phyloP scores from a whole-genome alignment of 306 rosid species.

The Cucumis cinereus region DNA sequence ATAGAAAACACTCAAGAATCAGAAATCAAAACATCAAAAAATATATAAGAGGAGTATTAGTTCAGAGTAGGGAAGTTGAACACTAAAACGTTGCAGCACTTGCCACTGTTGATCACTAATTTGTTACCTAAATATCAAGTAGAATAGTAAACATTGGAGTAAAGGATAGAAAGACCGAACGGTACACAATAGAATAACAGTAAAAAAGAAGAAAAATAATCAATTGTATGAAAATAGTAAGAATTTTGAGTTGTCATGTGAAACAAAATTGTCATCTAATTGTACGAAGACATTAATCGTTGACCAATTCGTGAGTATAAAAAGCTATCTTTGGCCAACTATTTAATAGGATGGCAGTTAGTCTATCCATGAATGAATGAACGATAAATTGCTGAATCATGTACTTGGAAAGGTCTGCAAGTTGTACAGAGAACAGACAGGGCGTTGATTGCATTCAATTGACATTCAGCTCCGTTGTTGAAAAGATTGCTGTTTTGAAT shows the following conservation, averaged over 20 bases:
- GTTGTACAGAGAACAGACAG: constrained; percentile 60
- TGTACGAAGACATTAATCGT: background rate
- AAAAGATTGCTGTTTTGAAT: constrained; percentile 55
- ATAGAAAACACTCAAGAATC: background rate
- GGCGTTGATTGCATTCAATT: constrained; percentile 48
- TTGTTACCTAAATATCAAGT: background rate
- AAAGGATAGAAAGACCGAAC: background rate
- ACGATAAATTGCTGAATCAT: background rate
- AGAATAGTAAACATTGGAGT: background rate
- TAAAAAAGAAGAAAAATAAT: background rate
- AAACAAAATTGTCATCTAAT: background rate
- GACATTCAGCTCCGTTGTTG: constrained; percentile 16
- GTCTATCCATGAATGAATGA: background rate
- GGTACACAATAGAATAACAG: background rate
- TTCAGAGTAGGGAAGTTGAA: background rate
- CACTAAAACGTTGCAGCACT: background rate
- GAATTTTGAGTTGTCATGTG: background rate
- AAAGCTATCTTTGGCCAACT: background rate
- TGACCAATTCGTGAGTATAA: background rate
- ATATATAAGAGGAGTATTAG: background rate
- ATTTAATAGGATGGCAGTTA: background rate
- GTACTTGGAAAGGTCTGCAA: constrained; percentile 81
- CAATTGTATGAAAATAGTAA: background rate
- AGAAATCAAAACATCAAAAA: background rate
- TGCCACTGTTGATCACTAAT: background rate